Evolutionary conservation across 192 early-diverging fungal genomes (phyloP).

Genomic region (Rhizophlyctis rosea): DNA sequence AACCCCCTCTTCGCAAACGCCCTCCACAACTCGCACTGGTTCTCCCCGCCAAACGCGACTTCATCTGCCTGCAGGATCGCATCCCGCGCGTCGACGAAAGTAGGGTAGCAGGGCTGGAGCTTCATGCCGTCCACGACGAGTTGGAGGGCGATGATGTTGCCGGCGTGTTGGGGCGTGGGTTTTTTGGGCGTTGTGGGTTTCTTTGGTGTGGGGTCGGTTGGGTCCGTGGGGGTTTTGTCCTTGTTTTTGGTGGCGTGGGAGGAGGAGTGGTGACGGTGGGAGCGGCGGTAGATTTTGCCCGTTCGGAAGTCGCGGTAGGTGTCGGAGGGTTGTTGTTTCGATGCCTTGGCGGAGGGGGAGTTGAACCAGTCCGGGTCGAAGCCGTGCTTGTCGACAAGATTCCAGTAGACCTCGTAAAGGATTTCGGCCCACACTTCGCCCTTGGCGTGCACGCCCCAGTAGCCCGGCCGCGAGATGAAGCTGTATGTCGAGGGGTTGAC

Average conservation of each 20-base stretch:
- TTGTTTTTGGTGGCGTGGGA: neutral
- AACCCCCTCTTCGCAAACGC: slow-evolving; percentile 86
- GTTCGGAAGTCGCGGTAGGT: slow-evolving; percentile 37
- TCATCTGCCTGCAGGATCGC: slow-evolving; percentile 49
- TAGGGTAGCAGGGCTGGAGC: slow-evolving; percentile 51
- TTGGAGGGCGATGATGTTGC: slow-evolving; percentile 47
- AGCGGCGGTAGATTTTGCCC: slow-evolving; percentile 1
- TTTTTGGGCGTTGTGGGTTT: slow-evolving; percentile 5
- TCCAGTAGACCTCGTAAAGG: slow-evolving; percentile 75
- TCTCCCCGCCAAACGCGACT: slow-evolving; percentile 33
- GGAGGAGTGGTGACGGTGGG: neutral
- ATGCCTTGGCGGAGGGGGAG: slow-evolving; percentile 3
- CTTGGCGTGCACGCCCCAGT: slow-evolving; percentile 91
- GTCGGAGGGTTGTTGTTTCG: too few relatives aligned
- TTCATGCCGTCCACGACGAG: slow-evolving; percentile 55
- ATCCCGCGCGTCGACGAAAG: slow-evolving; percentile 52
- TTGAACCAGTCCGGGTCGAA: slow-evolving; percentile 51
- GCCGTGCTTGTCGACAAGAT: slow-evolving; percentile 53
- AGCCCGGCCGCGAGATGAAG: slow-evolving; percentile 72
- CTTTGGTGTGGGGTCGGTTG: neutral
- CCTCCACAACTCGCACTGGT: slow-evolving; percentile 49
- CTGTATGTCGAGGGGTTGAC: slow-evolving; percentile 82
- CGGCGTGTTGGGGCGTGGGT: slow-evolving; percentile 20
- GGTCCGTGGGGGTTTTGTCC: neutral
- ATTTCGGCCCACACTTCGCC: slow-evolving; percentile 94